Conservation (phyloP, 179 eudicot species). For the Spinacia oleracea region DNA sequence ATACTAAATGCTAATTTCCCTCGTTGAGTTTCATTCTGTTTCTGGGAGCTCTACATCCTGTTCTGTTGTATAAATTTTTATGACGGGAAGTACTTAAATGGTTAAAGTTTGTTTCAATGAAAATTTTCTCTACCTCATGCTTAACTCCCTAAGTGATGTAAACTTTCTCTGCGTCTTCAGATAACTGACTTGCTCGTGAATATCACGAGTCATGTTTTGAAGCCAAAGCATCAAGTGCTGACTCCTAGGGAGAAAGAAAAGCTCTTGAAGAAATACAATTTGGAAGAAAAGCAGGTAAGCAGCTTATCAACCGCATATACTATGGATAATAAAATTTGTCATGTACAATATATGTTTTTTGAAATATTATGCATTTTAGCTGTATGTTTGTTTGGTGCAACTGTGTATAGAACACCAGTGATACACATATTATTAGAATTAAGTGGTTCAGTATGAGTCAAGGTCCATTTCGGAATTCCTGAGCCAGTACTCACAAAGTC, state of each 20-base stretch:
- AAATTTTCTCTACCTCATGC: neutral
- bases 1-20: neutral
- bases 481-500: neutral
- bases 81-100: neutral
- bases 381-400: neutral
- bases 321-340: neutral
- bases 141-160: constrained; percentile 7
- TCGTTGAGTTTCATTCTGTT: neutral
- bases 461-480: neutral
- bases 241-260: constrained; percentile 59
- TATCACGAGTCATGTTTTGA: constrained; percentile 77
- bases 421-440: neutral
- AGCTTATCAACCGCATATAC: neutral
- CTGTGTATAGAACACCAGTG: neutral
- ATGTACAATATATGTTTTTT: neutral
- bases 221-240: constrained; percentile 76
- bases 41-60: neutral
- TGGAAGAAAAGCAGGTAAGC: constrained; percentile 79
- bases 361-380: neutral
- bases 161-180: constrained; percentile 33
- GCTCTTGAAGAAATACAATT: constrained; percentile 69
- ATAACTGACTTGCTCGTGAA: constrained; percentile 90
- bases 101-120: neutral
- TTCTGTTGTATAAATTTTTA: neutral
- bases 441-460: neutral